Evolutionary conservation across 148 eudicot species (phyloP).

Genomic region (Salicornia ramosissima): DNA sequence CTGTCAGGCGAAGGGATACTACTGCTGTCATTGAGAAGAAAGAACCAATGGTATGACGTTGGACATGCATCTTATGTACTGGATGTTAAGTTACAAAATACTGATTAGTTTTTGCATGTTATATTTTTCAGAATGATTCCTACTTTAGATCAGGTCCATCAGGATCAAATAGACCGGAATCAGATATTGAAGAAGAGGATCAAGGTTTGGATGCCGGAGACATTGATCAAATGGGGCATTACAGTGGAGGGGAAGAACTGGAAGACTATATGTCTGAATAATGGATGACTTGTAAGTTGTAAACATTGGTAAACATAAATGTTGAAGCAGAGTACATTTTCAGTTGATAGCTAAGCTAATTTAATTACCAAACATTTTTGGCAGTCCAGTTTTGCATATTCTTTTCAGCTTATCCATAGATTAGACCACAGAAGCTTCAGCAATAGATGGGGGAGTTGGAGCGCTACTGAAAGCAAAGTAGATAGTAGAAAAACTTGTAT

Average conservation of each 20-base stretch:
- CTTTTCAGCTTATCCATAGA: neutral
- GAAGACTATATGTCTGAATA: constrained; percentile 55
- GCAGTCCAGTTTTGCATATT: neutral
- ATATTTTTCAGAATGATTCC: constrained; percentile 38
- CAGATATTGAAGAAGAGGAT: constrained; percentile 39
- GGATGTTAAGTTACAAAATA: neutral
- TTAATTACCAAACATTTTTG: neutral
- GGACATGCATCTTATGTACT: neutral
- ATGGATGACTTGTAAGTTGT: constrained; percentile 8
- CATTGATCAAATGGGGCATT: constrained; percentile 44
- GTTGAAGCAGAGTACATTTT: neutral
- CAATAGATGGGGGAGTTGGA: constrained; percentile 14
- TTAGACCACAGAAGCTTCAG: constrained; percentile 12
- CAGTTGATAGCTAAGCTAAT: constrained; percentile 11
- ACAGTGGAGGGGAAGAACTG: constrained; percentile 51
- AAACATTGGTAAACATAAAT: constrained; percentile 4
- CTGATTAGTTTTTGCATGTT: neutral
- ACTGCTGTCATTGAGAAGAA: constrained; percentile 53
- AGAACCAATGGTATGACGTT: constrained; percentile 43
- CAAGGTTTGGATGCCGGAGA: constrained; percentile 33
- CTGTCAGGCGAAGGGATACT: constrained; percentile 54
- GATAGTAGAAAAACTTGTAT: constrained; percentile 8
- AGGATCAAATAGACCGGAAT: constrained; percentile 29
- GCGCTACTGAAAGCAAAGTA: constrained; percentile 8
- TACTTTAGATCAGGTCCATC: constrained; percentile 35